Evolutionary conservation across 352 stramenopile species (phyloP).

Genomic region (Pythium guiyangense): DNA sequence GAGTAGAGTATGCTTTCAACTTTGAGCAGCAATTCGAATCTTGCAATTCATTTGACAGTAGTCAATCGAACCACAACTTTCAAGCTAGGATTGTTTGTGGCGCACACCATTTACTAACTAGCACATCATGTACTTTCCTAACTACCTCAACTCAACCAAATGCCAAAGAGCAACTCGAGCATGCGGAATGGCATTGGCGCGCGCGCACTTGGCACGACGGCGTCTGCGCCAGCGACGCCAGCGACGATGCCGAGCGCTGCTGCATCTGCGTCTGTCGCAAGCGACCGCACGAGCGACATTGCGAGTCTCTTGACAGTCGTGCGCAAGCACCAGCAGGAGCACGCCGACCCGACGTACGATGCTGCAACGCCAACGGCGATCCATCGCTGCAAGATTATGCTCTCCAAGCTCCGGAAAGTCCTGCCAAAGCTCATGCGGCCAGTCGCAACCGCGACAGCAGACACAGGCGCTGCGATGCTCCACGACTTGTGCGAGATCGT

Average conservation of each 20-base stretch:
- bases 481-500: conserved; percentile 55
- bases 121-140: too few relatives aligned
- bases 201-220: too few relatives aligned
- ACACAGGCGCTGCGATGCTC: conserved; percentile 32
- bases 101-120: too few relatives aligned
- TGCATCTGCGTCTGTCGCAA: too few relatives aligned
- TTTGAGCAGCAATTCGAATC: background rate
- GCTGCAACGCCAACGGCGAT: conserved; percentile 27
- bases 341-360: conserved; percentile 39
- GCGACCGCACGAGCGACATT: conserved; percentile 28
- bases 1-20: too few relatives aligned
- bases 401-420: conserved; percentile 63
- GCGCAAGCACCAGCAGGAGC: conserved; percentile 39
- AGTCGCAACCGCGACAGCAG: conserved; percentile 29
- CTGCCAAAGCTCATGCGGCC: conserved; percentile 64
- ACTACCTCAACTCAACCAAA: too few relatives aligned
- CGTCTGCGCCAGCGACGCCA: too few relatives aligned
- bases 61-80: too few relatives aligned
- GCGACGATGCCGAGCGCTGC: too few relatives aligned
- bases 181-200: too few relatives aligned
- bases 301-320: conserved; percentile 39
- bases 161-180: too few relatives aligned
- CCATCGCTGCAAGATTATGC: conserved; percentile 55
- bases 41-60: background rate
- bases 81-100: too few relatives aligned